These are phyloP conservation scores for Colletotrichum melonis DNA, from an alignment of 2,329 filamentous ascomycete genomes.

Conservation along the genomic window DNA sequence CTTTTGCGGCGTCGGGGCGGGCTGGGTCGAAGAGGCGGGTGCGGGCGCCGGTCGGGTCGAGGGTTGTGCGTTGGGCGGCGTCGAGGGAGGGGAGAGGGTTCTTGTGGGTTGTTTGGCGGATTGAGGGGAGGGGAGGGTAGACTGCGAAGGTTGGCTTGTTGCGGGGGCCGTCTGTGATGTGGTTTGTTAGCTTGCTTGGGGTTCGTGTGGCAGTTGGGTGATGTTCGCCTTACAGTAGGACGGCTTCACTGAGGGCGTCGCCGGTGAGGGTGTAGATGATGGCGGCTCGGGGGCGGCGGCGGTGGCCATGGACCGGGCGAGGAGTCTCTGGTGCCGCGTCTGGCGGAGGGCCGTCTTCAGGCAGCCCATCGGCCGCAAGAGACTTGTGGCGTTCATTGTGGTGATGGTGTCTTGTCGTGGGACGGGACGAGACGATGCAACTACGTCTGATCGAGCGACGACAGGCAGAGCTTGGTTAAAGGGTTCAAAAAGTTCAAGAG, in stretches of 20 bases:
- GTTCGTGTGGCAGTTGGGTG: too few relatives aligned
- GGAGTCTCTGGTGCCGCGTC: conserved; percentile 60
- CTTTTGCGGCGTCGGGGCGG: conserved; percentile 82
- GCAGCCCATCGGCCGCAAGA: conserved; percentile 79
- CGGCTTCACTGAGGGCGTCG: conserved; percentile 41
- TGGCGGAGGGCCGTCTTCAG: conserved; percentile 74
- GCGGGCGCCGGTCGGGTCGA: conserved; percentile 88
- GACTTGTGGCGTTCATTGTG: conserved; percentile 69
- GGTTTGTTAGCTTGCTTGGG: not conserved
- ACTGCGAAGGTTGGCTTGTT: conserved; percentile 39
- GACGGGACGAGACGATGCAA: not conserved
- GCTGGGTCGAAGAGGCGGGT: conserved; percentile 81
- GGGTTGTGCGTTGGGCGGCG: conserved; percentile 73
- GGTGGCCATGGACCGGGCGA: conserved; percentile 61
- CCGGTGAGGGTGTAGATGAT: conserved; percentile 43
- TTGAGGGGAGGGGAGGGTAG: conserved; percentile 64
- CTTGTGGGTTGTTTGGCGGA: conserved; percentile 65
- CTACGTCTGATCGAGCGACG: conserved; percentile 3
- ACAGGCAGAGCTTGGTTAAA: not conserved
- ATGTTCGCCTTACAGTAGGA: conserved; percentile 32
- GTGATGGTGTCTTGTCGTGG: conserved; percentile 37
- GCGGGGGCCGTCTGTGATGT: conserved; percentile 4
- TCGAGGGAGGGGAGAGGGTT: conserved; percentile 78
- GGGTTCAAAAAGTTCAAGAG: conserved; percentile 35
- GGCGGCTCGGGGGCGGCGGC: conserved; percentile 44